Evolutionary conservation across 2,329 filamentous ascomycete species (phyloP).

Genomic region (Kalmusia sp.): DNA sequence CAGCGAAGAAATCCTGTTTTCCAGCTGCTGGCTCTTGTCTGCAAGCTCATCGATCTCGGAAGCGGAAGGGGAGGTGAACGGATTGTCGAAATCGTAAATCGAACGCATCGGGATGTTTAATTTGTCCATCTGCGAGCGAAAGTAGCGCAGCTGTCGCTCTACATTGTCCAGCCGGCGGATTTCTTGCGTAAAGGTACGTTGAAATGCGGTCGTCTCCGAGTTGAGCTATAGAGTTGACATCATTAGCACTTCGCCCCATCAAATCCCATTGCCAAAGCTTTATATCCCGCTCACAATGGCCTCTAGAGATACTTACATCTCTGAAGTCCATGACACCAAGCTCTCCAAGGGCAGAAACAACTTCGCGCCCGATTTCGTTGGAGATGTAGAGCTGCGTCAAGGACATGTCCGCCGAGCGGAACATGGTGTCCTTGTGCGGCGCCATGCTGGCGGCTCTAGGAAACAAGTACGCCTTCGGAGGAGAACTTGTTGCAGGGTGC

Average conservation of each 20-base stretch:
- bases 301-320: constrained; percentile 72
- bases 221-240: constrained; percentile 72
- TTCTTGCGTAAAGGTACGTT: constrained; percentile 96
- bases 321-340: constrained; percentile 95
- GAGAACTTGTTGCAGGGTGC: constrained; percentile 32
- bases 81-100: constrained; percentile 88
- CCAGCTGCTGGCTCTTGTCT: constrained; percentile 89
- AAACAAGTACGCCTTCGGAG: constrained; percentile 28
- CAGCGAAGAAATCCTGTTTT: constrained; percentile 87
- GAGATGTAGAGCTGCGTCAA: constrained; percentile 99
- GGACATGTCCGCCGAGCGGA: constrained; percentile 99
- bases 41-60: constrained; percentile 96
- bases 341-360: constrained; percentile 95
- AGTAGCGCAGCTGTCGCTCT: constrained; percentile 95
- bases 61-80: constrained; percentile 84
- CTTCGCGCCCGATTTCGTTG: constrained; percentile 97
- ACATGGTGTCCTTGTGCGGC: constrained; percentile 83
- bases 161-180: constrained; percentile 98
- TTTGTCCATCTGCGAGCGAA: constrained; percentile 95
- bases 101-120: constrained; percentile 83
- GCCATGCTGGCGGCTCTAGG: constrained; percentile 60
- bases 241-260: constrained; percentile 34
- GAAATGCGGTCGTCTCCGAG: constrained; percentile 89
- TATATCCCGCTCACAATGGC: neutral
- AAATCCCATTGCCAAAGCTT: constrained; percentile 25